Conservation (phyloP, 306 rosid genomes). For the Medicago lupulina region DNA sequence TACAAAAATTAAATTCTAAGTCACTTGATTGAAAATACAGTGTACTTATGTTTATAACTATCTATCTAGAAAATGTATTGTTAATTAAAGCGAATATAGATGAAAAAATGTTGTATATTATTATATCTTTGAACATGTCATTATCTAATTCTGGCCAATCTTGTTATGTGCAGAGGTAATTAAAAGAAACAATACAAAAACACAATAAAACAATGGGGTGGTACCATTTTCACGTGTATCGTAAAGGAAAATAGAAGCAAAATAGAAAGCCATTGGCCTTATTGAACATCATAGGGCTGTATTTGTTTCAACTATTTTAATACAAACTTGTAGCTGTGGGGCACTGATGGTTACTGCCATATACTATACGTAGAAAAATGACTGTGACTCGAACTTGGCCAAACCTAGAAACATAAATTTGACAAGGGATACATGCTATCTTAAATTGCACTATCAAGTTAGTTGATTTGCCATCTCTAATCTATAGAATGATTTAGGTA, state of each 20-base stretch:
- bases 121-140: not conserved
- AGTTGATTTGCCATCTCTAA: not conserved
- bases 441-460: not conserved
- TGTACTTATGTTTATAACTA: too few species aligned
- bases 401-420: not conserved
- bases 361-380: slow-evolving; percentile 10
- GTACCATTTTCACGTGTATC: not conserved
- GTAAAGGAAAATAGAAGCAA: not conserved
- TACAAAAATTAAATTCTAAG: not conserved
- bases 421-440: not conserved
- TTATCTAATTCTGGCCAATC: not conserved
- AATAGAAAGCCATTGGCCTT: not conserved
- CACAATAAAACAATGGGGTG: not conserved
- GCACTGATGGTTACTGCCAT: not conserved
- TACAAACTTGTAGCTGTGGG: not conserved
- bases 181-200: not conserved
- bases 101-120: not conserved
- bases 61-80: too few species aligned
- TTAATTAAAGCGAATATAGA: not conserved
- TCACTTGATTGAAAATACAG: not conserved
- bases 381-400: slow-evolving; percentile 9
- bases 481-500: not conserved
- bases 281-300: not conserved
- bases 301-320: not conserved
- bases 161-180: slow-evolving; percentile 30